Conservation (phyloP, 345 rosid genomes). For the Nasturtium officinale region DNA sequence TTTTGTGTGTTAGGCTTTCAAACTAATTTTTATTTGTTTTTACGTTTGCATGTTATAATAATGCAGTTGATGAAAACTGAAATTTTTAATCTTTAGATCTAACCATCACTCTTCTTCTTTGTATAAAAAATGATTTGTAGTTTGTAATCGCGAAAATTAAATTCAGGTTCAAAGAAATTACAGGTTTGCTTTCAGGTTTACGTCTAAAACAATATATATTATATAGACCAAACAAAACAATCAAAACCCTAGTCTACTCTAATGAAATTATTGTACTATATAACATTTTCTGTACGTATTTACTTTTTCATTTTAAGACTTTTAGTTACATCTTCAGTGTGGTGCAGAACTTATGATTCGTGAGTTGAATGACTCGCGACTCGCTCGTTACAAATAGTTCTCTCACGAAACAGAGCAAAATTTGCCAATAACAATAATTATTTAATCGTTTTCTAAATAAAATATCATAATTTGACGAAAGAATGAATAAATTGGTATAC, state of each 20-base stretch:
- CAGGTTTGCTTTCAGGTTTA: not conserved
- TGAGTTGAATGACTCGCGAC: conserved; percentile 14
- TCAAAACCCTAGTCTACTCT: not conserved
- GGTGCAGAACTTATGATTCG: not conserved
- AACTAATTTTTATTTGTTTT: not conserved
- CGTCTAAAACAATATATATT: not conserved
- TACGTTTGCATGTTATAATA: conserved; percentile 8
- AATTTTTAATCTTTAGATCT: not conserved
- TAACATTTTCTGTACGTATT: not conserved
- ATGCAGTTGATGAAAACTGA: not conserved
- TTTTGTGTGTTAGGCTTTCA: not conserved
- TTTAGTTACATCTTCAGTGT: not conserved
- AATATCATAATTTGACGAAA: not conserved
- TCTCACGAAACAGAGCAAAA: not conserved
- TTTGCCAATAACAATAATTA: not conserved
- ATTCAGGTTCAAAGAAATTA: not conserved
- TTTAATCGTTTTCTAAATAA: not conserved
- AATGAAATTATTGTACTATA: not conserved
- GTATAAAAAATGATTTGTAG: not conserved
- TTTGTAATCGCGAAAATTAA: not conserved
- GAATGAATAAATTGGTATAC: not conserved
- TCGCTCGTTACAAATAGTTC: not conserved
- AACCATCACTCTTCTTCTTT: not conserved
- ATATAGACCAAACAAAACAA: not conserved
- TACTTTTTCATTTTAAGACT: not conserved